Conservation (phyloP, 805 yeast species). For the Wickerhamomyces sydowiorum region DNA sequence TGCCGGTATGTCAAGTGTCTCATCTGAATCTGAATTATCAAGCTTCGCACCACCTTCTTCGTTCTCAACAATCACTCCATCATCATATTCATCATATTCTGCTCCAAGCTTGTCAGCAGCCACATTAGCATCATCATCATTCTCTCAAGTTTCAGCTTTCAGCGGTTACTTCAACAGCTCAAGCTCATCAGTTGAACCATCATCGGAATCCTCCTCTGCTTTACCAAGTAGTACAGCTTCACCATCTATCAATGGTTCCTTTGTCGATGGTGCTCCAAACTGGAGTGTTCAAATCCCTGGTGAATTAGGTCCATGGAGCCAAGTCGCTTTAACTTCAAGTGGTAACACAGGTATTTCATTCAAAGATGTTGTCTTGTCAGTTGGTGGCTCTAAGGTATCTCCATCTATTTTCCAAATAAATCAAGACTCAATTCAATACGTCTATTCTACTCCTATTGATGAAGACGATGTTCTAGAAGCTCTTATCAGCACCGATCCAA, state of each 20-base stretch:
- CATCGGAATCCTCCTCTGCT: neutral
- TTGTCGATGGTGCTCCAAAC: neutral
- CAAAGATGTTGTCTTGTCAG: neutral
- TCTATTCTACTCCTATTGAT: neutral
- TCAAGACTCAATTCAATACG: neutral
- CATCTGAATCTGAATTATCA: constrained; percentile 11
- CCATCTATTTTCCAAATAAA: constrained; percentile 1
- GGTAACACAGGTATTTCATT: neutral
- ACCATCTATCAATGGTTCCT: constrained; percentile 3
- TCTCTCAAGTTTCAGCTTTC: neutral
- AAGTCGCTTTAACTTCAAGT: neutral
- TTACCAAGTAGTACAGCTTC: neutral
- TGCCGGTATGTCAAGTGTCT: neutral
- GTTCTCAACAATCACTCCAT: neutral
- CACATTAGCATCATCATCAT: neutral
- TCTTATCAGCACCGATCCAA: neutral
- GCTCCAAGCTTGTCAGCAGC: neutral
- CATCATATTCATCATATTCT: neutral
- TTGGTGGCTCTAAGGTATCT: neutral
- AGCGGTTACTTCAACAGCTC: neutral
- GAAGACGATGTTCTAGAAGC: neutral
- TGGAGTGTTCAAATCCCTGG: constrained; percentile 2
- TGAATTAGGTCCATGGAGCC: constrained; percentile 1
- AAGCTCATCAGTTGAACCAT: neutral
- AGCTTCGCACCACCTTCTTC: constrained; percentile 26